These are phyloP conservation scores for Acidomyces sp. DNA, from an alignment of 495 filamentous ascomycete species.

Conservation along the genomic window DNA sequence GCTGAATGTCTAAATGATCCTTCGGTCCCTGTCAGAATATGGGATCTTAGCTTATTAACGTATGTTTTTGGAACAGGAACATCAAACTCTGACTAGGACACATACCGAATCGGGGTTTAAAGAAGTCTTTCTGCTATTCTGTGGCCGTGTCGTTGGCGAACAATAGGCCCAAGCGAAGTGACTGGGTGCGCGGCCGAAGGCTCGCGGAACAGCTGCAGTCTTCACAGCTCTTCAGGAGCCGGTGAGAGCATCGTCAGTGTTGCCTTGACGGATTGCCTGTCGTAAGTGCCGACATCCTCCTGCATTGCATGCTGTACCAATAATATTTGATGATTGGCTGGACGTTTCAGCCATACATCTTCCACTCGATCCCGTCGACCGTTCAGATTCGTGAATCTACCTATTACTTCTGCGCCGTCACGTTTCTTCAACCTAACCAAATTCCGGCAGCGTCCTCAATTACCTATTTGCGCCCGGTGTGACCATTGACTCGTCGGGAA, in stretches of 20 bases:
- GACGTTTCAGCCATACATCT: not conserved
- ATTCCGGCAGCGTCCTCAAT: too few species aligned
- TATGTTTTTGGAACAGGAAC: too few species aligned
- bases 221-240: not conserved
- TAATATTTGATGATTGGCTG: not conserved
- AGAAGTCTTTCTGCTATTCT: not conserved
- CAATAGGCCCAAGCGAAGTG: not conserved
- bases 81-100: too few species aligned
- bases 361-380: not conserved
- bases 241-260: not conserved
- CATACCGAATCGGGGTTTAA: too few species aligned
- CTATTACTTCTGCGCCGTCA: too few species aligned
- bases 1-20: too few species aligned
- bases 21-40: too few species aligned
- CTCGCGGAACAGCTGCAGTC: too few species aligned
- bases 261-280: not conserved
- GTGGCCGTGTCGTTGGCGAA: not conserved
- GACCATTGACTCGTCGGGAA: too few species aligned
- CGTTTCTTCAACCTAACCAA: too few species aligned
- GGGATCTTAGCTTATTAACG: too few species aligned
- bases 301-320: not conserved
- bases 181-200: not conserved
- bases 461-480: too few species aligned
- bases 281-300: not conserved
- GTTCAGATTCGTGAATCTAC: not conserved